These are phyloP conservation scores for Macaranga tanarius DNA, from an alignment of 441 rosid species.

Conservation along the genomic window DNA sequence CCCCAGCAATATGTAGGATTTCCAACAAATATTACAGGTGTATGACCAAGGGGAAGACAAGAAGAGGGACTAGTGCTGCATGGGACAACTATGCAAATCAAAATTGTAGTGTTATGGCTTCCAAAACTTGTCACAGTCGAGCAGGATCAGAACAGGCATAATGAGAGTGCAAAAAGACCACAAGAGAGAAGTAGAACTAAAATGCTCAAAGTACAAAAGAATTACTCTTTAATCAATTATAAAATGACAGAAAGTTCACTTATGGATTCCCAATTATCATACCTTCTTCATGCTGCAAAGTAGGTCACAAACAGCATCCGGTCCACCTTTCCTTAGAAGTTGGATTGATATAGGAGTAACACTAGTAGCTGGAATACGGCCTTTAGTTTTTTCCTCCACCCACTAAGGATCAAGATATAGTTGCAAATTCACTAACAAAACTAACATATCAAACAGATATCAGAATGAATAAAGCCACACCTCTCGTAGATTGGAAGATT, in stretches of 20 bases:
- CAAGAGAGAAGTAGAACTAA: neutral
- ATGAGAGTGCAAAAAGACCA: neutral
- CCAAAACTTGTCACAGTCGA: neutral
- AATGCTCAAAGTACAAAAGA: neutral
- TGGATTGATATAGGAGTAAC: conserved; percentile 79
- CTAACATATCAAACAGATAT: neutral
- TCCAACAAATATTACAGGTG: neutral
- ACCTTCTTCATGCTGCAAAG: conserved; percentile 87
- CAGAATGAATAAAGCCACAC: conserved; percentile 37
- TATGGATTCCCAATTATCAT: conserved; percentile 10
- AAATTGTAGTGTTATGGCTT: neutral
- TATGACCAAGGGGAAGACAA: neutral
- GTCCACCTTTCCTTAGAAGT: conserved; percentile 86
- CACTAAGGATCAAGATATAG: conserved; percentile 49
- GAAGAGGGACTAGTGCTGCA: neutral
- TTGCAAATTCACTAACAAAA: conserved; percentile 20
- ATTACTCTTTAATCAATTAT: neutral
- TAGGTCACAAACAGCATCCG: conserved; percentile 78
- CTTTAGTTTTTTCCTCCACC: conserved; percentile 92
- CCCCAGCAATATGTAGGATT: neutral
- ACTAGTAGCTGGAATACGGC: conserved; percentile 60
- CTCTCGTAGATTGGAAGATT: conserved; percentile 87
- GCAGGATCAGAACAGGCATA: neutral
- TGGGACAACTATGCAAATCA: neutral
- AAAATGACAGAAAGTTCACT: neutral